Percentiles rank a stretch among this genome's conserved stretches.
phyloP scores from a whole-genome alignment of 2,329 filamentous ascomycete species.

The Chaetomiaceae sp. region DNA sequence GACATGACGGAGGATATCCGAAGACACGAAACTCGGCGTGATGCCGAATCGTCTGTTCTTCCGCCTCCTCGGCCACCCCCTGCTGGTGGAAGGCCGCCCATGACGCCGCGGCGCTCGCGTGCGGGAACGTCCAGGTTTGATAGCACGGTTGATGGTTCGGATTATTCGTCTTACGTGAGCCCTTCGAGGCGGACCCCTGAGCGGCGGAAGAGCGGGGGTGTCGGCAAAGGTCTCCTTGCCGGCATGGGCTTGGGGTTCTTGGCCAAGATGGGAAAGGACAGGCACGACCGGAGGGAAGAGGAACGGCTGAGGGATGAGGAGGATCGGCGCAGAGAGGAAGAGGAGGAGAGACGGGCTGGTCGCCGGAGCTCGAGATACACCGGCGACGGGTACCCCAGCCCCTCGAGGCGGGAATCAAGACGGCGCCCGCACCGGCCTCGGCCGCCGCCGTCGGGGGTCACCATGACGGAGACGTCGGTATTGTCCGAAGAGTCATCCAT shows the following conservation, averaged over 20 bases:
- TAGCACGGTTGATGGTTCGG: conserved; percentile 47
- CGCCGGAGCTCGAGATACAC: conserved; percentile 62
- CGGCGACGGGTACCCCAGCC: conserved; percentile 59
- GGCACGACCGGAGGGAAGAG: conserved; percentile 51
- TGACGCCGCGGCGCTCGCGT: conserved; percentile 46
- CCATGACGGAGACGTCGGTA: conserved; percentile 25
- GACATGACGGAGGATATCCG: conserved; percentile 30
- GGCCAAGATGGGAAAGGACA: conserved; percentile 59
- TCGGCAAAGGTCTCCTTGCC: conserved; percentile 55
- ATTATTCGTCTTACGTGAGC: conserved; percentile 58
- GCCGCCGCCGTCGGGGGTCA: conserved; percentile 21
- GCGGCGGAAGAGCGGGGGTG: conserved; percentile 37
- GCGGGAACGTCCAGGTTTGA: conserved; percentile 39
- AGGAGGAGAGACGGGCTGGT: conserved; percentile 52
- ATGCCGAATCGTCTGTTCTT: conserved; percentile 40
- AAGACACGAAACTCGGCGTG: conserved; percentile 26
- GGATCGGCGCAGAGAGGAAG: conserved; percentile 44
- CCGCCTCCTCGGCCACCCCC: conserved; percentile 44
- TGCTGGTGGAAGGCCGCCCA: conserved; percentile 41
- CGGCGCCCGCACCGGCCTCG: conserved; percentile 27
- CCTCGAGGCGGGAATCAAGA: conserved; percentile 39
- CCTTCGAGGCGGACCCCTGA: conserved; percentile 54
- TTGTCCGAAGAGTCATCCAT: conserved; percentile 35
- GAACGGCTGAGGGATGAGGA: conserved; percentile 35
- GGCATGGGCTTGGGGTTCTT: conserved; percentile 66